Evolutionary conservation across 306 rosid species (phyloP), one percentile per base, ranked within the genome.

Genomic region (Adenanthera pavonina): DNA sequence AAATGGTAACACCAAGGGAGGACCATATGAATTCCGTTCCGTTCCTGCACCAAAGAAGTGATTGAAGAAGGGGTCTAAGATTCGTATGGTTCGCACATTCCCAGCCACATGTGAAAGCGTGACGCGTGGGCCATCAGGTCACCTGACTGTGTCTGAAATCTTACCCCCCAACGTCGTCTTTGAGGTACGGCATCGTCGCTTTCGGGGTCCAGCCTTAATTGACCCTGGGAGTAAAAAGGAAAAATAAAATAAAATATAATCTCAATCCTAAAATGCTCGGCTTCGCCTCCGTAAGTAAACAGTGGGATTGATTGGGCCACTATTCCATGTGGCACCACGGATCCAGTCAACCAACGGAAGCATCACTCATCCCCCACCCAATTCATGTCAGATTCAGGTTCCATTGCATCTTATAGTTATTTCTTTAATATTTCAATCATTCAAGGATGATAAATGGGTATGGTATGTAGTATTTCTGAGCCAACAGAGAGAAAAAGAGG

Each of bases 91-190:
- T 35, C 69, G 46, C 54, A 33, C 66, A 49, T 46, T 33, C 14
- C 20, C 71, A 54, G 20, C 44, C 9, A 69, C 52, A 70, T 33
- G 56, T 30, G 57, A 2, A 20, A 25, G 25, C 2, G 41, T 20
- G 74, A 86, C 87, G 77, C 83, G 84, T 83, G 87, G 89, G 85
- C 85, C 85, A 67, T 57, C 35, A 60, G 38, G 30, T 70, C 82
- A 76, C 34, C 81, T 76, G 33, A 73, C 59, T 14, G 12, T 85
- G 88, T 88, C 90, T 80, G 84, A 59, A 65, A 51, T 69, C 25
- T 52, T 68, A 69, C 78, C 85, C 78, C 20, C 57, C 75, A 60
- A 3, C 40, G 41, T 61, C 68, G 43, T 33, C 40, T 33, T 61
- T 34, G 41, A 1, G 41, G 15, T 11, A 13, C 68, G 68, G 33